Evolutionary conservation across 177 flowering plant genomes (phyloP), one percentile per base, ranked within the genome.

Genomic region (Vitis hybrid): DNA sequence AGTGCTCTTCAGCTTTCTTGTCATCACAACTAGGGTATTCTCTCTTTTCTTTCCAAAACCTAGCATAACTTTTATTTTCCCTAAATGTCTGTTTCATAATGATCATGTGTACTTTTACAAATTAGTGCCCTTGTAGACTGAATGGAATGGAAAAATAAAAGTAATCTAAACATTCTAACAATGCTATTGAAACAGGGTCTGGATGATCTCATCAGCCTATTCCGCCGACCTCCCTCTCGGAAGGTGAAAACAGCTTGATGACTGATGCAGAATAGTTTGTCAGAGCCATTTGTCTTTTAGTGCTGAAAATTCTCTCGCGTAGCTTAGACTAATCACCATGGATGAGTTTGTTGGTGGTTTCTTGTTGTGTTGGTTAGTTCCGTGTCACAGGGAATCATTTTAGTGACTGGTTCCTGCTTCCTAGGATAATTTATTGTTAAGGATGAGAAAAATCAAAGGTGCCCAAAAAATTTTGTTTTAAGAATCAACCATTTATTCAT

Each of bases 181-280:
- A 31, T 61, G 50, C 12, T 74, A 34, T 69, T 79, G 45, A 12
- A 4, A 64, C 97, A 92, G 97, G 99, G 99, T 71, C 88, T 92
- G 52, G 99, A 95, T 82, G 98, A 95, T 83, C 90, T 95, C 65
- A 95, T 95, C 77, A 85, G 97, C 64, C 70, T 95, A 70, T 95
- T 95, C 68, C 85, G 98, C 54, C 84, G 94, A 26, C 99, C 98
- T 66, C 87, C 97, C 3, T 90, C 97, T 12, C 94, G 99, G 5
- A 93, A 93, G 79, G 79, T 84, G 65, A 95, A 95, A 78, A 77
- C 90, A 68, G 89, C 90, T 65, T 90, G 76, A 84, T 66, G 34
- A 45, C 14, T 1, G 61, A 56, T 26, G 11, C 18, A 18, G 45
- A 19, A 26, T 49, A 49, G 10, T 6, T 13, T 9, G 18, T 9